Percentiles rank a stretch among this genome's conserved stretches.
Conservation (phyloP, 441 rosid genomes). For the Rhodomyrtus psidioides region DNA sequence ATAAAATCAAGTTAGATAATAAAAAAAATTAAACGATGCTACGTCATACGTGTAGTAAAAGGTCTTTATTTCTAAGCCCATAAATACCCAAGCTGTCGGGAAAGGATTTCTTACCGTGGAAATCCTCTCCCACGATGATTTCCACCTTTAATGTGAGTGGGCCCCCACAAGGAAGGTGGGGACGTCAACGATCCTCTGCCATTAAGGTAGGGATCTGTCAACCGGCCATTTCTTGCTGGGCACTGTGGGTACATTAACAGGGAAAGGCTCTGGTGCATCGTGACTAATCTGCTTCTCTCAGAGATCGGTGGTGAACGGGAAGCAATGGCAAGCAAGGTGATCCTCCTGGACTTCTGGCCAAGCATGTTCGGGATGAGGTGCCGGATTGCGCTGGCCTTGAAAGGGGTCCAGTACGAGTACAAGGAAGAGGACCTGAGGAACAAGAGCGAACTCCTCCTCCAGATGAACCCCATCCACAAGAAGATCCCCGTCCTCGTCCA, state of each 20-base stretch:
- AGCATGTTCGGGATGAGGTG: conserved; percentile 13
- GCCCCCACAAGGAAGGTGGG: too few species aligned
- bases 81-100: neutral
- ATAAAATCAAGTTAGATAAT: too few species aligned
- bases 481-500: neutral
- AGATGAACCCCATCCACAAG: conserved; percentile 2
- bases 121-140: too few species aligned
- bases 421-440: neutral
- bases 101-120: too few species aligned
- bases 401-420: neutral
- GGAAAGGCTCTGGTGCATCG: neutral
- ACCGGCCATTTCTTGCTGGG: neutral
- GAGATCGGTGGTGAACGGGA: neutral
- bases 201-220: too few species aligned
- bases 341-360: conserved; percentile 7
- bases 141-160: too few species aligned
- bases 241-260: neutral
- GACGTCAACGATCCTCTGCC: too few species aligned
- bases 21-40: too few species aligned
- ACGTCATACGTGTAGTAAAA: too few species aligned
- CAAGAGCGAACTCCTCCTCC: neutral
- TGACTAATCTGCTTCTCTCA: neutral
- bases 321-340: conserved; percentile 6
- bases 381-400: conserved; percentile 9
- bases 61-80: neutral